Evolutionary conservation across 2,329 filamentous ascomycete species (phyloP).

Genomic region (Pseudocercospora crystallina): DNA sequence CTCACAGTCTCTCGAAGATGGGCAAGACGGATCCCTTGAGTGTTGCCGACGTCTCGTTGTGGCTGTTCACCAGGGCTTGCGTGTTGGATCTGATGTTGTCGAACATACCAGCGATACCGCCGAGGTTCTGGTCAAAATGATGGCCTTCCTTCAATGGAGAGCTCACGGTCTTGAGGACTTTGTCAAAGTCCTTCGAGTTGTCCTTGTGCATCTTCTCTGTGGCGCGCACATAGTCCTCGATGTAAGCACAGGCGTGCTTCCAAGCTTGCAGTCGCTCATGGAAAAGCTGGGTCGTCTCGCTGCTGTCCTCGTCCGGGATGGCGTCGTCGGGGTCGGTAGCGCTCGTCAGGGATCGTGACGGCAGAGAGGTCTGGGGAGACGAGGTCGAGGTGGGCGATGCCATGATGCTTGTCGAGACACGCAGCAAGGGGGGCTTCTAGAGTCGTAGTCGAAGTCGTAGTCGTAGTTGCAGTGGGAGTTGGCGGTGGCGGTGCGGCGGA

Average conservation of each 20-base stretch:
- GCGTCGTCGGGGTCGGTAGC: conserved; percentile 45
- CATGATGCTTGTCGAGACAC: conserved; percentile 1
- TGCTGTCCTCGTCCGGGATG: conserved; percentile 50
- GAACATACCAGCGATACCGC: conserved; percentile 84
- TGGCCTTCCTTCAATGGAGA: conserved; percentile 84
- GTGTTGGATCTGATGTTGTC: conserved; percentile 94
- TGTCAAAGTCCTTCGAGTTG: conserved; percentile 93
- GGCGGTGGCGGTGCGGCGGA: too few relatives aligned
- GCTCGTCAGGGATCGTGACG: conserved; percentile 33
- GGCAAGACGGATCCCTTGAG: conserved; percentile 84
- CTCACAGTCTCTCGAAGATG: conserved; percentile 72
- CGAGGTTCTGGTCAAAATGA: conserved; percentile 89
- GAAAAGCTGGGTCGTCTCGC: conserved; percentile 62
- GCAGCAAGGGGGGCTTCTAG: too few relatives aligned
- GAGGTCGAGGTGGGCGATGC: conserved; percentile 21
- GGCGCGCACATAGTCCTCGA: conserved; percentile 84
- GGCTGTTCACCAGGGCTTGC: conserved; percentile 83
- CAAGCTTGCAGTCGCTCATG: conserved; percentile 86
- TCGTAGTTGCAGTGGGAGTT: too few relatives aligned
- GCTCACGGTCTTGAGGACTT: conserved; percentile 86
- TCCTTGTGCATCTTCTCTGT: conserved; percentile 83
- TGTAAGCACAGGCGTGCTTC: conserved; percentile 89
- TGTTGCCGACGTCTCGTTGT: conserved; percentile 86
- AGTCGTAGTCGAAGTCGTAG: too few relatives aligned
- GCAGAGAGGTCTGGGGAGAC: conserved; percentile 25